Conservation (phyloP, 2,329 filamentous ascomycete species). For the Zopfia rhizophila region DNA sequence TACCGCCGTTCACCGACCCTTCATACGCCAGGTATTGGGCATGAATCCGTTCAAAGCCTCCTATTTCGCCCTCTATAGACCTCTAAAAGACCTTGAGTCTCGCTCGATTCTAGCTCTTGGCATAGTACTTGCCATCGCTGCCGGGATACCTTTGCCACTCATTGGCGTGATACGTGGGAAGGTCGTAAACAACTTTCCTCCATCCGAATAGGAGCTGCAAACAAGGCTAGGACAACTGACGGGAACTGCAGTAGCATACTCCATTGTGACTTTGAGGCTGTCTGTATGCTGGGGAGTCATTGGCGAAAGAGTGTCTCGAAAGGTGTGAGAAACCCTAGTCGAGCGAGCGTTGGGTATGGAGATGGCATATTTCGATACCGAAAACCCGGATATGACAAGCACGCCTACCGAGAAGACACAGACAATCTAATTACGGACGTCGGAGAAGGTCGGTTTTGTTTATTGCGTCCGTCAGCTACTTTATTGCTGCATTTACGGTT, state of each 20-base stretch:
- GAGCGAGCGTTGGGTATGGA: slow-evolving; percentile 62
- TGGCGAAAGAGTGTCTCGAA: slow-evolving; percentile 61
- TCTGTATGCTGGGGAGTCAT: slow-evolving; percentile 62
- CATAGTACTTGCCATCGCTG: slow-evolving; percentile 59
- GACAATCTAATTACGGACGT: slow-evolving; percentile 58
- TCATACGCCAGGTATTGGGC: slow-evolving; percentile 53
- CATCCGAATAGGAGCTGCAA: slow-evolving; percentile 55
- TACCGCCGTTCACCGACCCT: slow-evolving; percentile 41
- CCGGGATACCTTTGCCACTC: slow-evolving; percentile 70
- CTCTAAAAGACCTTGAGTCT: slow-evolving; percentile 55
- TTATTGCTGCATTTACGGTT: slow-evolving; percentile 56
- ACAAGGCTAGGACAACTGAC: slow-evolving; percentile 56
- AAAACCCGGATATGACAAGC: slow-evolving; percentile 61
- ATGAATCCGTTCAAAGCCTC: slow-evolving; percentile 59
- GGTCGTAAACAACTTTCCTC: slow-evolving; percentile 63
- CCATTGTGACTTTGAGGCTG: slow-evolving; percentile 61
- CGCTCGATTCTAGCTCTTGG: slow-evolving; percentile 46
- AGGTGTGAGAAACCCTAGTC: slow-evolving; percentile 59
- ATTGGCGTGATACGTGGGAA: slow-evolving; percentile 67
- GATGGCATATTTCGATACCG: slow-evolving; percentile 62
- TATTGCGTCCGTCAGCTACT: slow-evolving; percentile 58
- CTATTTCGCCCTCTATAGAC: slow-evolving; percentile 60
- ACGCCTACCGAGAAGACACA: slow-evolving; percentile 59
- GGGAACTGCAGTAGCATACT: slow-evolving; percentile 59
- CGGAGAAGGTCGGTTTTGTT: slow-evolving; percentile 61